phyloP scores from a whole-genome alignment of 306 rosid species.

The Vigna reflexopilosa region DNA sequence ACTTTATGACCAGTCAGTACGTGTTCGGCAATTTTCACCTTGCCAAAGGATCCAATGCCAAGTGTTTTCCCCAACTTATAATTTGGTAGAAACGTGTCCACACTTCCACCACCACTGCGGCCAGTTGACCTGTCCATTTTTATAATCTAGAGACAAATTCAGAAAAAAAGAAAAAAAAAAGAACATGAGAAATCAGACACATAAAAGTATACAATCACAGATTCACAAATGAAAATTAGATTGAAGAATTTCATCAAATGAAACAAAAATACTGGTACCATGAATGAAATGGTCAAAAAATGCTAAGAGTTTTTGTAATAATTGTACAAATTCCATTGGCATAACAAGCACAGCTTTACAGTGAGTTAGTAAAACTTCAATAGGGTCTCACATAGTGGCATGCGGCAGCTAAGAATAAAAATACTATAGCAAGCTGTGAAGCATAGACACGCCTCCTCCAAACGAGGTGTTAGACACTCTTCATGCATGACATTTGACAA shows the following conservation, averaged over 20 bases:
- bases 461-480: background rate
- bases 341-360: conserved; percentile 24
- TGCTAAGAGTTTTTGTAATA: background rate
- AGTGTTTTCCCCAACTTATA: conserved; percentile 96
- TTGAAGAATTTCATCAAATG: background rate
- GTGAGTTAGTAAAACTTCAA: background rate
- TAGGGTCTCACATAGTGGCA: background rate
- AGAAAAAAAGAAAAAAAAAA: conserved; percentile 2
- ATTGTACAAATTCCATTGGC: background rate
- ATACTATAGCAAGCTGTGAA: background rate
- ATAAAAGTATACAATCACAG: conserved; percentile 10
- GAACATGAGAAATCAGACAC: conserved; percentile 14
- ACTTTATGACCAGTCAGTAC: conserved; percentile 86
- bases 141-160: conserved; percentile 40
- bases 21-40: conserved; percentile 94
- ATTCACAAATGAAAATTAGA: conserved; percentile 15
- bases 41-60: conserved; percentile 90
- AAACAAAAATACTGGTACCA: conserved; percentile 35
- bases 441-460: background rate
- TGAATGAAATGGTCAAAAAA: background rate
- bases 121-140: conserved; percentile 69
- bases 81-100: conserved; percentile 66
- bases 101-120: conserved; percentile 56
- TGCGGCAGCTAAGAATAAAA: background rate
- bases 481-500: background rate